Conservation (phyloP, 2,329 filamentous ascomycete species). For the Fusarium begoniae region DNA sequence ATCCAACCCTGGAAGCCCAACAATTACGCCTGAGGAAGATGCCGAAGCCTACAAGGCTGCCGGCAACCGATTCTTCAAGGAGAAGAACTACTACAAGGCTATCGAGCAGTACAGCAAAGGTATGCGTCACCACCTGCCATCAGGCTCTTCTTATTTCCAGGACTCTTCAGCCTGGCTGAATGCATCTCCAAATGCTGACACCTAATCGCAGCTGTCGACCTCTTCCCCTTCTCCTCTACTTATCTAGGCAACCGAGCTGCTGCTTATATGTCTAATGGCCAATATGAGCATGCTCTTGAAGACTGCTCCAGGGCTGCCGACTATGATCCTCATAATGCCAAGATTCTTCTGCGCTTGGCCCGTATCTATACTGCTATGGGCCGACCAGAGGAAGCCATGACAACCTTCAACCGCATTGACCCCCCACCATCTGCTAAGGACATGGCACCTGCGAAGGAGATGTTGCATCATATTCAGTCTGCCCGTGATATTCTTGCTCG, state of each 20-base stretch:
- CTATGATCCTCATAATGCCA: conserved; percentile 84
- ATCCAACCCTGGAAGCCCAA: conserved; percentile 68
- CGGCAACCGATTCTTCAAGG: conserved; percentile 97
- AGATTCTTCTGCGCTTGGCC: conserved; percentile 87
- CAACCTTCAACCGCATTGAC: conserved; percentile 81
- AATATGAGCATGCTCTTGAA: conserved; percentile 81
- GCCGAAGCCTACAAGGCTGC: conserved; percentile 91
- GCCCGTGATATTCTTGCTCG: conserved; percentile 80
- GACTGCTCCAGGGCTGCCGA: conserved; percentile 86
- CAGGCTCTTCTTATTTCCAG: not conserved
- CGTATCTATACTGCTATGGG: conserved; percentile 91
- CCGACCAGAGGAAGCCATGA: conserved; percentile 84
- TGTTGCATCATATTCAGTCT: conserved; percentile 82
- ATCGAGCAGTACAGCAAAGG: conserved; percentile 96
- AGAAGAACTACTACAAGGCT: conserved; percentile 86
- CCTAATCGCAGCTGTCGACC: conserved; percentile 75
- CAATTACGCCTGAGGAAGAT: conserved; percentile 70
- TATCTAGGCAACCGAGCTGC: conserved; percentile 96
- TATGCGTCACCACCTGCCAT: conserved; percentile 52
- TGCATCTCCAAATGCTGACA: conserved; percentile 31
- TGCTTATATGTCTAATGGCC: conserved; percentile 87
- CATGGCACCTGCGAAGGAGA: conserved; percentile 81
- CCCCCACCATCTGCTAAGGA: conserved; percentile 87
- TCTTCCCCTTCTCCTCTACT: conserved; percentile 84
- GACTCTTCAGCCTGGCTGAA: not conserved